These are phyloP conservation scores for Arthonia radiata DNA, from an alignment of 495 filamentous ascomycete genomes.

Conservation along the genomic window DNA sequence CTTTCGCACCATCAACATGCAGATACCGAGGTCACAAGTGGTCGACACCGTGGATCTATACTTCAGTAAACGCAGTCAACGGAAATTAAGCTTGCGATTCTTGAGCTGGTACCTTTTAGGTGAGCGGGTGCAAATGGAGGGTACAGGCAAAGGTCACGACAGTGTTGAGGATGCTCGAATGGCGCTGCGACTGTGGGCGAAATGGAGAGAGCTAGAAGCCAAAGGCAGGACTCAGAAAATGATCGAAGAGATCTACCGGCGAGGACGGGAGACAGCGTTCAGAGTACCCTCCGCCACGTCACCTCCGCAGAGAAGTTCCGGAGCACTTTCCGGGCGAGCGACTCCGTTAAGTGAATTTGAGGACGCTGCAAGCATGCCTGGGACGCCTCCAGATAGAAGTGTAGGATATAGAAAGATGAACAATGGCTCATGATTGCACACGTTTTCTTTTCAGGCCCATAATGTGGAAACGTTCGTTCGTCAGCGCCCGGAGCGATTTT, in stretches of 20 bases:
- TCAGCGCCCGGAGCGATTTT: no score
- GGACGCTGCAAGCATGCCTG: no score
- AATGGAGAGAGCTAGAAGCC: constrained; percentile 70
- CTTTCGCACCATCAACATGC: constrained; percentile 93
- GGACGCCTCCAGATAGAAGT: no score
- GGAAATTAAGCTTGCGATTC: constrained; percentile 69
- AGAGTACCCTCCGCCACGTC: constrained; percentile 46
- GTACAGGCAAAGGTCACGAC: no score
- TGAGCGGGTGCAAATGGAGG: constrained; percentile 72
- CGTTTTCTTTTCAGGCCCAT: no score
- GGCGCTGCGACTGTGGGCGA: constrained; percentile 68
- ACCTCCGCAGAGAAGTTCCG: no score
- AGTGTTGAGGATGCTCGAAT: constrained; percentile 81
- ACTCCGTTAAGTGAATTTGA: no score
- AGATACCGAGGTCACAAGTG: constrained; percentile 72
- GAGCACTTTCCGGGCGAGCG: no score
- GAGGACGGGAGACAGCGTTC: constrained; percentile 48
- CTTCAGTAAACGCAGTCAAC: constrained; percentile 38
- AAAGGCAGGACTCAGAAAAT: constrained; percentile 57
- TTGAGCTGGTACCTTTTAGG: constrained; percentile 70
- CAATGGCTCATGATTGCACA: no score
- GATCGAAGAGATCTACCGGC: constrained; percentile 54
- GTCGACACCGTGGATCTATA: constrained; percentile 83
- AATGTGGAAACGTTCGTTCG: no score
- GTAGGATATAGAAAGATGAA: no score